Base-by-base conservation (phyloP, 495 filamentous ascomycete genomes). In the Rhizodiscina lignyota region DNA sequence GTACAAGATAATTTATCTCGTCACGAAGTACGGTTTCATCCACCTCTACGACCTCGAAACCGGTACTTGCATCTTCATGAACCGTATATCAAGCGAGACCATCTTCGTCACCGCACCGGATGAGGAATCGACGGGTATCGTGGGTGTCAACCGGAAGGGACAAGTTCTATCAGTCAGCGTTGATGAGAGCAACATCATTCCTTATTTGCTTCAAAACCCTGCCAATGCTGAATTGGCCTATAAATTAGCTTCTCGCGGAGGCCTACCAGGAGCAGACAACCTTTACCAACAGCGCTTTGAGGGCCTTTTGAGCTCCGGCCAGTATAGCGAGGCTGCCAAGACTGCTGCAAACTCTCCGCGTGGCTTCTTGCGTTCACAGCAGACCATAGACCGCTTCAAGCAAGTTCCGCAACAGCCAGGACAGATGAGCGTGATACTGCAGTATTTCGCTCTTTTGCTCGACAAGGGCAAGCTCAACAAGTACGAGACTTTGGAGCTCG, bases 11-110 rank as follows among this genome's bases (percentile, higher is more conserved):
- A 80, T 96, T 38, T 94, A 94, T 56, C 71, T 99, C 26, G 83
- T 96, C 37, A 99, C 89, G 13, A 99, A 99, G 54, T 99, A 94
- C 52, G 89, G 89, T 28, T 99, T 96, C 60, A 96, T 99, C 45
- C 89, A 99, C 56, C 70, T 99, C 6, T 96, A 96, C 56, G 89
- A 99, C 48, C 71, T 99, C 30, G 89, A 96, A 62, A 87, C 82
- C 4, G 89, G 82, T 22, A 83, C 81, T n/a, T 89, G 84, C 52
- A 87, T 99, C 51, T 99, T 94, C 72, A 93, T 99, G 86, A 96
- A 99, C 61, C 79, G 89, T 34, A 99, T 99, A 49, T 99, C 89
- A 16, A 91, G 84, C 61, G 89, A 99, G 52, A 99, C 89, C 0
- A 96, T 99, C 50, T 99, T 99, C 61, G 86, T 85, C 12, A 93